These are phyloP conservation scores for Tricholoma furcatifolium DNA, from an alignment of 768 basidiomycete genomes.

Conservation along the genomic window DNA sequence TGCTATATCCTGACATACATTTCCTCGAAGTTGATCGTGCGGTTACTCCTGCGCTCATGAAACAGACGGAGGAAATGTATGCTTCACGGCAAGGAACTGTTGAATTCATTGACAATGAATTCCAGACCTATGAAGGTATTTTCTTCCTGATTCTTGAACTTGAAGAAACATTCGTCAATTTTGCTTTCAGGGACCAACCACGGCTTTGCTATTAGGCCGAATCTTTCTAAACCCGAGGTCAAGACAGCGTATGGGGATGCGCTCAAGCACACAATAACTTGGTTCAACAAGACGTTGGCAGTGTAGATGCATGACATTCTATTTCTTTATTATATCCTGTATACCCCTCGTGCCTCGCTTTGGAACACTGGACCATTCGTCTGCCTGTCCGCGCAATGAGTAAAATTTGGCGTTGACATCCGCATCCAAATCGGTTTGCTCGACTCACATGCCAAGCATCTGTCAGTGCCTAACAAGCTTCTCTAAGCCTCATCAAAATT, in stretches of 20 bases:
- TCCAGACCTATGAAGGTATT: slow-evolving; percentile 19
- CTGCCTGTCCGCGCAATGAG: too few species aligned
- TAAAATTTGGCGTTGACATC: too few species aligned
- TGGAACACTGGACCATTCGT: too few species aligned
- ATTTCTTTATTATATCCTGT: too few species aligned
- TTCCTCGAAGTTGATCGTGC: background rate
- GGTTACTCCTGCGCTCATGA: background rate
- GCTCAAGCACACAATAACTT: slow-evolving; percentile 19
- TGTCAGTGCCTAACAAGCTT: too few species aligned
- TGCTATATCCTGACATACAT: slow-evolving; percentile 7
- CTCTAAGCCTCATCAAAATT: too few species aligned
- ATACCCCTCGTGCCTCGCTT: too few species aligned
- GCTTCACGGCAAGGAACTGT: slow-evolving; percentile 16
- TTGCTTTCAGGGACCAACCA: slow-evolving; percentile 18
- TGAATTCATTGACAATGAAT: slow-evolving; percentile 20
- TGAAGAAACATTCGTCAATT: background rate
- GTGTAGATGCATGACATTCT: background rate
- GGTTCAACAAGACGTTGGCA: slow-evolving; percentile 14
- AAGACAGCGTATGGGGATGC: slow-evolving; percentile 21
- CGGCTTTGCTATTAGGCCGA: slow-evolving; percentile 22
- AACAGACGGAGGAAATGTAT: slow-evolving; percentile 18
- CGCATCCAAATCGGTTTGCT: too few species aligned
- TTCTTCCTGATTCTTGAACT: background rate
- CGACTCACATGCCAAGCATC: too few species aligned
- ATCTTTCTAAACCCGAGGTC: slow-evolving; percentile 19